Evolutionary conservation across 306 rosid species (phyloP).

Genomic region (Dryas octopetala): DNA sequence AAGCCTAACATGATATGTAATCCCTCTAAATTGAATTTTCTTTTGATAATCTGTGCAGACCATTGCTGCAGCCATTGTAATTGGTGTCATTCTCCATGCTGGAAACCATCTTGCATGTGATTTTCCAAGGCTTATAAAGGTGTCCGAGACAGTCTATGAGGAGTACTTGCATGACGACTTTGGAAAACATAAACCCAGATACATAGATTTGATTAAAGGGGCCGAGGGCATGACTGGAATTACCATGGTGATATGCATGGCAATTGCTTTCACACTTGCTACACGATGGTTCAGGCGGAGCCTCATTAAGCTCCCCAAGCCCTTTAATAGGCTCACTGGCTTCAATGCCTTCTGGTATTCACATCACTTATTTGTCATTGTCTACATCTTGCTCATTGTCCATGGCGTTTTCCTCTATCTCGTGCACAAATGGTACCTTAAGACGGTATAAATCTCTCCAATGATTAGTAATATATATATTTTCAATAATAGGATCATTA

Average conservation of each 20-base stretch:
- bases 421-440: conserved; percentile 63
- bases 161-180: conserved; percentile 46
- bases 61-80: conserved; percentile 82
- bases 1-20: background rate
- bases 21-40: conserved; percentile 12
- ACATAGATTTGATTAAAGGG: conserved; percentile 57
- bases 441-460: conserved; percentile 61
- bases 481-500: background rate
- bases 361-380: conserved; percentile 93
- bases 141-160: conserved; percentile 35
- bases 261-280: conserved; percentile 85
- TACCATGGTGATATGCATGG: conserved; percentile 74
- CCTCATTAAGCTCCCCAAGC: conserved; percentile 85
- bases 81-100: conserved; percentile 82
- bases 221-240: conserved; percentile 86
- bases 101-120: conserved; percentile 97
- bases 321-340: conserved; percentile 88
- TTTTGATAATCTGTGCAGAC: conserved; percentile 40
- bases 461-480: background rate
- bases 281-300: conserved; percentile 88
- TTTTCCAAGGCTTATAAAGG: conserved; percentile 62
- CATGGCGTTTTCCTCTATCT: conserved; percentile 77
- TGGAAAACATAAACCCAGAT: conserved; percentile 62
- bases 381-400: conserved; percentile 73
- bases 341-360: conserved; percentile 99